Conservation (phyloP, 2,329 filamentous ascomycete species). For the Furcasterigmium sp. region DNA sequence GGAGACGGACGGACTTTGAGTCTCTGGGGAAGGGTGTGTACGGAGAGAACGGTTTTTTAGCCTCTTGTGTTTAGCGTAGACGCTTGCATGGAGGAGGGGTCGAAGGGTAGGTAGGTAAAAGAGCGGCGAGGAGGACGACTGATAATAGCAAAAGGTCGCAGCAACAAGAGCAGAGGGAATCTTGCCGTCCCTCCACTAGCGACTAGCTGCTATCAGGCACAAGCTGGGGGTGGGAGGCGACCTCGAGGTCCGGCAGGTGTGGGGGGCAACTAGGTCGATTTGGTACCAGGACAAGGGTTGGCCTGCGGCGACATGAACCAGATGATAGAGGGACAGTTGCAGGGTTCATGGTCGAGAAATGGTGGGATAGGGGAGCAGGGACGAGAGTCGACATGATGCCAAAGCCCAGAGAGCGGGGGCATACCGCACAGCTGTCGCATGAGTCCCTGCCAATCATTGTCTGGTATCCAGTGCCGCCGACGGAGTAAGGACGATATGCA, state of each 20-base stretch:
- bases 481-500: too few relatives aligned
- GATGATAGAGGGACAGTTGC: background rate
- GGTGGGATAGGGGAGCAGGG: background rate
- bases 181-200: background rate
- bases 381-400: background rate
- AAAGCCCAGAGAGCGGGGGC: background rate
- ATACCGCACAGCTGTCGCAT: background rate
- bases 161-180: too few relatives aligned
- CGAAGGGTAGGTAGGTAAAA: constrained; percentile 1
- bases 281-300: background rate
- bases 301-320: background rate
- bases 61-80: constrained; percentile 5
- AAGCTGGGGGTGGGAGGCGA: background rate
- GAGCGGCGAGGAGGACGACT: too few relatives aligned
- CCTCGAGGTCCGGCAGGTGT: too few relatives aligned
- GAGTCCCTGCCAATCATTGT: background rate
- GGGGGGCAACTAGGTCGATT: background rate
- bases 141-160: too few relatives aligned
- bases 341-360: background rate
- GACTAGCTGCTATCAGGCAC: background rate
- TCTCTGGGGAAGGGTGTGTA: constrained; percentile 12
- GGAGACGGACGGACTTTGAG: constrained; percentile 1
- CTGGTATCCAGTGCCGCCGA: too few relatives aligned
- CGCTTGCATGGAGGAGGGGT: constrained; percentile 14
- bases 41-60: constrained; percentile 10